Percentiles rank a stretch among this genome's conserved stretches.
phyloP scores from a whole-genome alignment of 805 yeast genomes.

The Clavispora vitiphila region DNA sequence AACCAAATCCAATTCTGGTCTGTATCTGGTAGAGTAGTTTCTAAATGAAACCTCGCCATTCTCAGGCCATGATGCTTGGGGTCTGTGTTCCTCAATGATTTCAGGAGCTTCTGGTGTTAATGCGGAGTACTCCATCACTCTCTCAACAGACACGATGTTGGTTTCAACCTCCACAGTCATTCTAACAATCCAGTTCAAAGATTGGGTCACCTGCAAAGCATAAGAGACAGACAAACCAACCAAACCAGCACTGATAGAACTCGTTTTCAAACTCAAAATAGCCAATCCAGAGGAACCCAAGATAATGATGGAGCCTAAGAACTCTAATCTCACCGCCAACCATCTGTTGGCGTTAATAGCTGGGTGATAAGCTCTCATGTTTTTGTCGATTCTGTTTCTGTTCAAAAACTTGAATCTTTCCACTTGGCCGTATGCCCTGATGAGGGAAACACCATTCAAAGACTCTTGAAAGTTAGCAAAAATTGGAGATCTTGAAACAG shows the following conservation, averaged over 20 bases:
- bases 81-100: slow-evolving; percentile 58
- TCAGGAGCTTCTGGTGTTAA: slow-evolving; percentile 82
- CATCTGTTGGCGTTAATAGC: slow-evolving; percentile 92
- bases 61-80: slow-evolving; percentile 40
- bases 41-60: slow-evolving; percentile 33
- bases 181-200: slow-evolving; percentile 95
- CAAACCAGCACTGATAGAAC: slow-evolving; percentile 78
- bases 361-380: slow-evolving; percentile 90
- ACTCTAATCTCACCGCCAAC: slow-evolving; percentile 93
- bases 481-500: slow-evolving; percentile 74
- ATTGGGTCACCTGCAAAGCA: slow-evolving; percentile 87
- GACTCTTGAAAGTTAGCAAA: slow-evolving; percentile 84
- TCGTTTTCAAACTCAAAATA: slow-evolving; percentile 61
- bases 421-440: slow-evolving; percentile 68
- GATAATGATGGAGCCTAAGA: slow-evolving; percentile 84
- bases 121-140: slow-evolving; percentile 83
- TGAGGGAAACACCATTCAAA: slow-evolving; percentile 67
- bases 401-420: slow-evolving; percentile 61
- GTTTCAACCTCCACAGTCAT: slow-evolving; percentile 99
- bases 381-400: slow-evolving; percentile 70
- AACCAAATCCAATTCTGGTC: slow-evolving; percentile 42
- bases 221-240: slow-evolving; percentile 93
- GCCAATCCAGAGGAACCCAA: slow-evolving; percentile 81
- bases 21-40: slow-evolving; percentile 37
- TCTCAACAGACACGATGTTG: slow-evolving; percentile 93